Evolutionary conservation across 1,139 yeast species (phyloP).

Genomic region (Kurtzmaniella natalensis): DNA sequence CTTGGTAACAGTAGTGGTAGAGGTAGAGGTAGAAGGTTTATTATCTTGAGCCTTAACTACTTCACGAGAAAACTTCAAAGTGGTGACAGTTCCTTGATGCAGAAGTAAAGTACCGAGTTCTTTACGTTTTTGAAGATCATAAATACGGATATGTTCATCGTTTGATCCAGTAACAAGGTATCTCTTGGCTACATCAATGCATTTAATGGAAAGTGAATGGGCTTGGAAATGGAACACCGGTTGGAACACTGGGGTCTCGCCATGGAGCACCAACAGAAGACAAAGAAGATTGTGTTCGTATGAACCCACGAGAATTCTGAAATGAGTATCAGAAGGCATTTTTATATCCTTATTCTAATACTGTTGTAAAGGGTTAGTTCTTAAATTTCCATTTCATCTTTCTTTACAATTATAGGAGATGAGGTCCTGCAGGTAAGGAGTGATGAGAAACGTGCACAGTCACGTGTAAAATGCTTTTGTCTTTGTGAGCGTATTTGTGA

Average conservation of each 20-base stretch:
- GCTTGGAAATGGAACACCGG: conserved; percentile 97
- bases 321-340: too few relatives aligned
- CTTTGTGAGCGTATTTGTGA: too few relatives aligned
- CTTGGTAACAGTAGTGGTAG: conserved; percentile 2
- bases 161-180: conserved; percentile 92
- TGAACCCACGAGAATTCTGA: conserved; percentile 87
- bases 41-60: conserved; percentile 14
- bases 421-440: too few relatives aligned
- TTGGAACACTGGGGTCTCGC: conserved; percentile 60
- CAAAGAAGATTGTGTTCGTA: conserved; percentile 92
- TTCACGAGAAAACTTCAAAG: conserved; percentile 64
- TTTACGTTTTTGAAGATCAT: conserved; percentile 89
- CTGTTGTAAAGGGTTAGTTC: too few relatives aligned
- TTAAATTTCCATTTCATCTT: too few relatives aligned
- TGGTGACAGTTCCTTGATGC: conserved; percentile 86
- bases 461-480: too few relatives aligned
- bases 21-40: conserved; percentile 8
- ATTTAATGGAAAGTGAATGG: conserved; percentile 81
- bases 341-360: too few relatives aligned
- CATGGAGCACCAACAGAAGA: conserved; percentile 60
- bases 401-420: too few relatives aligned
- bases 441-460: too few relatives aligned
- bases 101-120: conserved; percentile 88
- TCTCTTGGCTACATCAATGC: conserved; percentile 78
- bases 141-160: conserved; percentile 92